Conservation (phyloP, 108 stramenopile species). For the Nitzschia sp. region DNA sequence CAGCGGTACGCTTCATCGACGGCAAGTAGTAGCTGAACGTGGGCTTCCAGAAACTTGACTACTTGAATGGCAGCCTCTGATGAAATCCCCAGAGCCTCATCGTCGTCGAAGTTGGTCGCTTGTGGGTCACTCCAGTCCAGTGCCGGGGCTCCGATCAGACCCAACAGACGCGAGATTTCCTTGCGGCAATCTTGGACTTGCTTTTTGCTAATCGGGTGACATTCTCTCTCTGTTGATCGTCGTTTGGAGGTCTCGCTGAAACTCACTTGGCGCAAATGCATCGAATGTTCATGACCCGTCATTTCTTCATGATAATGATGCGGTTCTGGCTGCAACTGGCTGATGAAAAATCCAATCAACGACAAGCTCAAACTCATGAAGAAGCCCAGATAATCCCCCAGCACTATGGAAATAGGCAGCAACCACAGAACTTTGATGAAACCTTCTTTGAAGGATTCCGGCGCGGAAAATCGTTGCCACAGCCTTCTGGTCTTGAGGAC, state of each 20-base stretch:
- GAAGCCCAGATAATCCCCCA: background rate
- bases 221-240: background rate
- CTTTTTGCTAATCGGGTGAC: background rate
- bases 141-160: constrained; percentile 30
- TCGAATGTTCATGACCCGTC: background rate
- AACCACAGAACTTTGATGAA: constrained; percentile 1
- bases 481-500: background rate
- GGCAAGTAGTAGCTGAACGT: constrained; percentile 24
- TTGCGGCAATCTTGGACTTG: constrained; percentile 16
- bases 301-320: constrained; percentile 5
- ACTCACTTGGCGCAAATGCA: background rate
- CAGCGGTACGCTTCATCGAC: constrained; percentile 29
- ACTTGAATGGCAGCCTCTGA: background rate
- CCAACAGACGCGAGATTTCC: constrained; percentile 23
- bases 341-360: background rate
- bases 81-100: background rate
- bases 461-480: background rate
- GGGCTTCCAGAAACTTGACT: constrained; percentile 29
- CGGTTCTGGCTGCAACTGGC: background rate
- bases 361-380: background rate
- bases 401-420: background rate
- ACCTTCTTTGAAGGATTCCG: background rate
- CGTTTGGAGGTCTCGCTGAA: background rate
- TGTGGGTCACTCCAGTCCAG: background rate
- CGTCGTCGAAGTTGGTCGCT: background rate